Base-by-base conservation (phyloP, 148 eudicot genomes). In the Rhododendron ovatum region DNA sequence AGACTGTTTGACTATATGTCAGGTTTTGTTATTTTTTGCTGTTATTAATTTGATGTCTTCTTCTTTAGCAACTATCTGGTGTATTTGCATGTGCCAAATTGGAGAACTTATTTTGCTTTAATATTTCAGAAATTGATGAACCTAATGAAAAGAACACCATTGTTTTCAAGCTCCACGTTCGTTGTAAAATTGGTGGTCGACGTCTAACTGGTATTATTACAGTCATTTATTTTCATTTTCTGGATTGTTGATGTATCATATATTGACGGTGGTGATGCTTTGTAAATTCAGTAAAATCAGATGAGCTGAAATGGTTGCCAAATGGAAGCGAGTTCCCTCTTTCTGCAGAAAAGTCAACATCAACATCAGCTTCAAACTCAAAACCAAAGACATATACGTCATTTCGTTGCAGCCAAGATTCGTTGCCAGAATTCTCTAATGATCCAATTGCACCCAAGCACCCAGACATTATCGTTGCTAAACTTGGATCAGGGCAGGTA, bases 131-230 rank as follows among this genome's bases (percentile, higher is more conserved):
- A 86, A 96, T 92, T 89, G 99, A 96, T 86, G 93, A 91, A 39
- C 98, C 99, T 41, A 93, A 93, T 85, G 99, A 96, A 88, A 95
- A 94, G 85, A 96, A 96, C 86, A 95, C 99, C 78, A 96, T 96
- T 86, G 99, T 96, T 55, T 95, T 96, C 87, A 94, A 93, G 82
- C 98, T 96, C 71, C 96, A 94, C 86, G 92, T 89, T 73, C 84
- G 89, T 12, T 93, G 98, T 91, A 86, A 88, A 87, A 87, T 67
- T 80, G 90, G 90, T 83, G 88, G 84, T 80, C 84, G 85, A 83
- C 93, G 98, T 39, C 88, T 86, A 71, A 89, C 94, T 92, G 99
- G 99, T 96, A 91, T 83, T 18, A 17, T 18, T 87, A 82, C 80
- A 12, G 3, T 39, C 2, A 53, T 43, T 81, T 55, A 41, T 59